Percentiles rank a stretch among this genome's conserved stretches.
These are phyloP conservation scores for Rhododendron griersonianum DNA, from an alignment of 148 eudicot species.

Conservation along the genomic window DNA sequence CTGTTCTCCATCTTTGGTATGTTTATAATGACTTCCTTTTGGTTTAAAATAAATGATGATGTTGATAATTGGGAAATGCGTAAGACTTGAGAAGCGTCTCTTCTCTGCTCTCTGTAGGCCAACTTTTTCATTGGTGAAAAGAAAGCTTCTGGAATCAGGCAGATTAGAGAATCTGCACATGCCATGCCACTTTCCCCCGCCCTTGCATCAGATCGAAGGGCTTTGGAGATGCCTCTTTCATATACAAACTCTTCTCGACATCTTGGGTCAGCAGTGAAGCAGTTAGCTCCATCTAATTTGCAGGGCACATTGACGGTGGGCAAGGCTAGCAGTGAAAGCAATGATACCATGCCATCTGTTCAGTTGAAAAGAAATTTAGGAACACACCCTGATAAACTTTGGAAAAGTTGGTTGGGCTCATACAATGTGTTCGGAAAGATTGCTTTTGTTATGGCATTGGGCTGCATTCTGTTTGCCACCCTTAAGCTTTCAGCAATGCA, in stretches of 20 bases:
- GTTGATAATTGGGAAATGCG: slow-evolving; percentile 4
- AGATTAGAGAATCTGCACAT: slow-evolving; percentile 40
- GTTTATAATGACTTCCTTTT: slow-evolving; percentile 9
- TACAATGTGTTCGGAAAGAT: slow-evolving; percentile 44
- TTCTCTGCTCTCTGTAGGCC: slow-evolving; percentile 40
- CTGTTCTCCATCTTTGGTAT: slow-evolving; percentile 85
- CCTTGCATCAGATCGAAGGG: slow-evolving; percentile 46
- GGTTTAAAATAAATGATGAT: neutral
- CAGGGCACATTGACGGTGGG: slow-evolving; percentile 44
- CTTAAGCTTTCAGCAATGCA: slow-evolving; percentile 45
- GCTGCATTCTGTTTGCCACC: slow-evolving; percentile 56
- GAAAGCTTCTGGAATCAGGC: slow-evolving; percentile 46
- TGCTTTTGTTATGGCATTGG: slow-evolving; percentile 55
- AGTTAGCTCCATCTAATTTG: slow-evolving; percentile 68
- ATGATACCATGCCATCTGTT: slow-evolving; percentile 42
- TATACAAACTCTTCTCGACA: slow-evolving; percentile 48
- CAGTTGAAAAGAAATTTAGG: slow-evolving; percentile 81
- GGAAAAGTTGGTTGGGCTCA: slow-evolving; percentile 42
- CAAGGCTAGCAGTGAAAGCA: slow-evolving; percentile 35
- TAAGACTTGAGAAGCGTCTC: slow-evolving; percentile 2
- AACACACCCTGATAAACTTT: slow-evolving; percentile 31
- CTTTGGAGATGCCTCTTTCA: slow-evolving; percentile 48
- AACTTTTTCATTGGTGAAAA: slow-evolving; percentile 64
- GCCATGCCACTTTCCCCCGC: slow-evolving; percentile 41
- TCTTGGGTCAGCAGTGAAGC: slow-evolving; percentile 82